phyloP scores from a whole-genome alignment of 192 early-diverging fungal genomes.

The Radiomyces spectabilis region DNA sequence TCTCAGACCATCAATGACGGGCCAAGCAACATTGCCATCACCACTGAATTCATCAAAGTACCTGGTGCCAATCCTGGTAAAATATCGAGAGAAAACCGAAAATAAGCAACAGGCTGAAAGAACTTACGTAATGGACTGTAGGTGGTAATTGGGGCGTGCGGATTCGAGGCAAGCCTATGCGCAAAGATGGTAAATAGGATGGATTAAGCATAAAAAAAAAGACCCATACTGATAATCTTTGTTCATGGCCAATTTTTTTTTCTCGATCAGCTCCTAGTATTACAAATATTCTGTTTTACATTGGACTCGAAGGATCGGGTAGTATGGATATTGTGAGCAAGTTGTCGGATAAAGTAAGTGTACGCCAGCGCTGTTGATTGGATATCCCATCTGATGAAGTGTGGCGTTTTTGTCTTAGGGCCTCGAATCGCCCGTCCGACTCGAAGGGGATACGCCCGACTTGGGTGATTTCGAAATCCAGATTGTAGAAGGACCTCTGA shows the following conservation, averaged over 20 bases:
- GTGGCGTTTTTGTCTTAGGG: constrained; percentile 13
- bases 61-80: constrained; percentile 56
- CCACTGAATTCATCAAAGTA: constrained; percentile 69
- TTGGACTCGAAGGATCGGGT: constrained; percentile 70
- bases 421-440: constrained; percentile 21
- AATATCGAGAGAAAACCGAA: no score
- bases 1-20: constrained; percentile 64
- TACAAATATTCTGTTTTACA: constrained; percentile 64
- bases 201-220: neutral
- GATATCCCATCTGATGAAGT: no score
- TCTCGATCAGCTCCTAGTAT: constrained; percentile 16
- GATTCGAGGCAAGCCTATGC: constrained; percentile 63
- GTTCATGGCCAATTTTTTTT: neutral
- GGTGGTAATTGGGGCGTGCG: constrained; percentile 75
- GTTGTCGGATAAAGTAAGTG: constrained; percentile 12
- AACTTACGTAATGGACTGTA: constrained; percentile 8
- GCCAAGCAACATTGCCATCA: constrained; percentile 56
- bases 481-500: constrained; percentile 38
- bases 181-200: constrained; percentile 25
- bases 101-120: constrained; percentile 21
- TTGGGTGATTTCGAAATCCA: constrained; percentile 67
- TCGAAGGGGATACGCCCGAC: constrained; percentile 54
- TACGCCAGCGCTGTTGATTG: neutral
- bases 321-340: constrained; percentile 37
- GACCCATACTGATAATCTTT: neutral